phyloP scores from a whole-genome alignment of 352 stramenopile species.

The Aphanomyces stellatus region DNA sequence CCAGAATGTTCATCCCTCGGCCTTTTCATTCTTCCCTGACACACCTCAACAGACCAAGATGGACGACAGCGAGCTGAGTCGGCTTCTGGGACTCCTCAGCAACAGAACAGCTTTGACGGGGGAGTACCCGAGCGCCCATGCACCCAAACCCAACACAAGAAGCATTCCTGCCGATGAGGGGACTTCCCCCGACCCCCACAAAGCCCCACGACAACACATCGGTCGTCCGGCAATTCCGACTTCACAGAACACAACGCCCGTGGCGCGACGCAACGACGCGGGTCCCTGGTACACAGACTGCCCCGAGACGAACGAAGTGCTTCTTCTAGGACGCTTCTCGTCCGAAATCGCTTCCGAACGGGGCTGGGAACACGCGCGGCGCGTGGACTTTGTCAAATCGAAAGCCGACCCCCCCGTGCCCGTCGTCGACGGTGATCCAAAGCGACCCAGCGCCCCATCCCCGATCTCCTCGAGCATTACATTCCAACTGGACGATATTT shows the following conservation, averaged over 20 bases:
- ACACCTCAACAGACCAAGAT: background rate
- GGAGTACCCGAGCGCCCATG: background rate
- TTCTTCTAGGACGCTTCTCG: background rate
- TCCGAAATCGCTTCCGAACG: background rate
- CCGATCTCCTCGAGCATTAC: background rate
- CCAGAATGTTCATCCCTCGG: background rate
- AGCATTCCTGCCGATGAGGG: background rate
- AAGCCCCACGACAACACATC: background rate
- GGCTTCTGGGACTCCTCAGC: slow-evolving; percentile 5
- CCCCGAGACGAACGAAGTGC: background rate
- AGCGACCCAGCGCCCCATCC: background rate
- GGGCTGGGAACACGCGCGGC: background rate
- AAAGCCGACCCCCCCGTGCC: background rate
- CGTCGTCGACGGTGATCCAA: no score
- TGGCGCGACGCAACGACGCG: background rate
- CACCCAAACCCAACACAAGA: background rate
- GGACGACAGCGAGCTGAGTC: slow-evolving; percentile 11
- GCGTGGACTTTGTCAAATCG: background rate
- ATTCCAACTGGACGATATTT: slow-evolving; percentile 21
- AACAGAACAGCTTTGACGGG: slow-evolving; percentile 5
- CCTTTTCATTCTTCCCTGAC: background rate
- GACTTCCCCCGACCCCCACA: background rate
- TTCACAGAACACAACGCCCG: no score
- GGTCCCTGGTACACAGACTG: background rate
- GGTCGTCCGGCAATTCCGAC: no score